These are phyloP conservation scores for Epicoccum sorghinum DNA, from an alignment of 2,329 filamentous ascomycete genomes.

Conservation along the genomic window DNA sequence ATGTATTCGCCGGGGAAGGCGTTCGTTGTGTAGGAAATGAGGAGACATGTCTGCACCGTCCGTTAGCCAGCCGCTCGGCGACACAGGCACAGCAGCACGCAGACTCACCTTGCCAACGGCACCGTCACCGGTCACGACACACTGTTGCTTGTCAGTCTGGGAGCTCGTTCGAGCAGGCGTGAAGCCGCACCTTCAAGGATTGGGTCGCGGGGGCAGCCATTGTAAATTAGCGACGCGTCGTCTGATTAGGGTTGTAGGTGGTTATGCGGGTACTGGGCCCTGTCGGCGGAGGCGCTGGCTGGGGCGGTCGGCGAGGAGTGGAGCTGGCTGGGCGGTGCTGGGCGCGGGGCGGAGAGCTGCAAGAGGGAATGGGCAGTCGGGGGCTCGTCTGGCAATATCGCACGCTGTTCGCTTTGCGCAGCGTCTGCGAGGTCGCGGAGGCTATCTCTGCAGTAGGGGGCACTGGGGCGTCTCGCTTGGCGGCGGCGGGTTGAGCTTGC, in stretches of 20 bases:
- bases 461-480: conserved; percentile 42
- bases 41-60: conserved; percentile 81
- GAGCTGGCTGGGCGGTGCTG: conserved; percentile 12
- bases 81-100: conserved; percentile 25
- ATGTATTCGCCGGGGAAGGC: conserved; percentile 99
- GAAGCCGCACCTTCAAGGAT: conserved; percentile 77
- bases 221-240: conserved; percentile 27
- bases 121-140: conserved; percentile 96
- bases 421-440: conserved; percentile 27
- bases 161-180: neutral
- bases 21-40: conserved; percentile 99
- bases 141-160: conserved; percentile 1
- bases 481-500: conserved; percentile 25
- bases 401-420: conserved; percentile 17
- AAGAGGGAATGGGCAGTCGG: neutral
- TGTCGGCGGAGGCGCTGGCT: conserved; percentile 27
- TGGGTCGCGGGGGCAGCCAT: conserved; percentile 87
- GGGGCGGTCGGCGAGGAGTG: conserved; percentile 20
- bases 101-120: conserved; percentile 90
- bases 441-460: conserved; percentile 41
- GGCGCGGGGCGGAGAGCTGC: conserved; percentile 15
- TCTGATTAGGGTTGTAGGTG: conserved; percentile 31
- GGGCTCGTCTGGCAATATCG: conserved; percentile 2
- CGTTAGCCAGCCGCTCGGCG: conserved; percentile 34
- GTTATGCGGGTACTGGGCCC: conserved; percentile 24